These are phyloP conservation scores for Penicillium fimorum DNA, from an alignment of 495 filamentous ascomycete genomes.

Conservation along the genomic window DNA sequence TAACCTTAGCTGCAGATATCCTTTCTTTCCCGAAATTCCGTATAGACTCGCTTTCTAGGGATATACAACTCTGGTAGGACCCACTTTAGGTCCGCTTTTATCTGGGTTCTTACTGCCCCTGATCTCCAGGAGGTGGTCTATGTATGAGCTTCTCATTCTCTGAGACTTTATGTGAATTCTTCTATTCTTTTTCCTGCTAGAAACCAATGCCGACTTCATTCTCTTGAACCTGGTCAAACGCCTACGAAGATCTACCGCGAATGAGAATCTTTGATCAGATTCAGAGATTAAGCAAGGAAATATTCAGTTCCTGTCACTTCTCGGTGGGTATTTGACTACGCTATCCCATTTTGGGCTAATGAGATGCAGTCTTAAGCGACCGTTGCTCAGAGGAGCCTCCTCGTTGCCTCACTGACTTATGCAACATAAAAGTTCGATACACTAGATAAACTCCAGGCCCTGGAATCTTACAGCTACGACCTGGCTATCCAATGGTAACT, in stretches of 20 bases:
- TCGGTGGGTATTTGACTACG: neutral
- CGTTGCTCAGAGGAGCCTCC: too few species aligned
- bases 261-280: slow-evolving; percentile 24
- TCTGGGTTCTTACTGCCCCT: slow-evolving; percentile 35
- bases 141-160: slow-evolving; percentile 47
- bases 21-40: slow-evolving; percentile 8
- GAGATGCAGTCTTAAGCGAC: too few species aligned
- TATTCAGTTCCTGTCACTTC: slow-evolving; percentile 26
- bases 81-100: slow-evolving; percentile 38
- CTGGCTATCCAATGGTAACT: too few species aligned
- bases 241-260: slow-evolving; percentile 11
- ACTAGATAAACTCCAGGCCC: too few species aligned
- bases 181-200: slow-evolving; percentile 51
- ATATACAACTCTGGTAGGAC: slow-evolving; percentile 34
- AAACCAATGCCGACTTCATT: slow-evolving; percentile 52
- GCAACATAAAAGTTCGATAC: too few species aligned
- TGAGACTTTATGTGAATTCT: slow-evolving; percentile 32
- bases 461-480: too few species aligned
- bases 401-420: too few species aligned
- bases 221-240: slow-evolving; percentile 50
- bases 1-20: slow-evolving; percentile 30
- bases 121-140: slow-evolving; percentile 39
- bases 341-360: too few species aligned
- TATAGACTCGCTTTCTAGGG: slow-evolving; percentile 28
- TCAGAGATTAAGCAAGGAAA: slow-evolving; percentile 33